Evolutionary conservation across 2,329 filamentous ascomycete species (phyloP), one percentile per base, ranked within the genome.

Genomic region (Hysterium pulicare): DNA sequence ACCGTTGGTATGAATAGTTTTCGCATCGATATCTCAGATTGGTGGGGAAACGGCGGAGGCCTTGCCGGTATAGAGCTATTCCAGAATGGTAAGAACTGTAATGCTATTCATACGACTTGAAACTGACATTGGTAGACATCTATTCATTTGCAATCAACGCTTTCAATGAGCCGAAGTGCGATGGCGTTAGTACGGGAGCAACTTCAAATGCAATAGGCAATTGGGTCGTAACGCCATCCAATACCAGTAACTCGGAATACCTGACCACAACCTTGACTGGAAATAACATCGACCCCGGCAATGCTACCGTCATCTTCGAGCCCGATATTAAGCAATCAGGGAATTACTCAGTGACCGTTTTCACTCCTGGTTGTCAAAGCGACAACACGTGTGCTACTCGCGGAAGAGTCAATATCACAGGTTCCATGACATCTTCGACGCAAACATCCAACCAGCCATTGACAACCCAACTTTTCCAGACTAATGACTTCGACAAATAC

Each of bases 401-500:
- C 58, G 93, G 91, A 13, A 79, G 82, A 56, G 84, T 96, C 44
- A 90, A 90, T 53, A 76, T 98, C 40, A 91, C 86, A 1, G 87
- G 83, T 24, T 76, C 75, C 19, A 82, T 93, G 72, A 78, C 81
- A 2, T 69, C 72, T 5, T 59, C 59, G 22, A 68, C 53, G 57
- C 67, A 53, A 54, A 67, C 54, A 53, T 46, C 34, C 6, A 40
- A 45, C 16, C 20, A 28, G 17, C 72, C 78, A 4, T 74, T 83
- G 44, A 76, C 79, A 21, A 80, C 75, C 1, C 76, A 79, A 0
- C 71, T 96, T 6, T 94, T 79, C 62, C 93, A 98, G 67, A 95
- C 90, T 15, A 98, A 98, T 69, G 79, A 94, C 62, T 94, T 84
- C 64, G 91, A 97, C 73, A 98, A 98, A 68, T 97, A 95, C 60